Conservation (phyloP, 1,284 basidiomycete species). For the Cryptococcus maquisensis region DNA sequence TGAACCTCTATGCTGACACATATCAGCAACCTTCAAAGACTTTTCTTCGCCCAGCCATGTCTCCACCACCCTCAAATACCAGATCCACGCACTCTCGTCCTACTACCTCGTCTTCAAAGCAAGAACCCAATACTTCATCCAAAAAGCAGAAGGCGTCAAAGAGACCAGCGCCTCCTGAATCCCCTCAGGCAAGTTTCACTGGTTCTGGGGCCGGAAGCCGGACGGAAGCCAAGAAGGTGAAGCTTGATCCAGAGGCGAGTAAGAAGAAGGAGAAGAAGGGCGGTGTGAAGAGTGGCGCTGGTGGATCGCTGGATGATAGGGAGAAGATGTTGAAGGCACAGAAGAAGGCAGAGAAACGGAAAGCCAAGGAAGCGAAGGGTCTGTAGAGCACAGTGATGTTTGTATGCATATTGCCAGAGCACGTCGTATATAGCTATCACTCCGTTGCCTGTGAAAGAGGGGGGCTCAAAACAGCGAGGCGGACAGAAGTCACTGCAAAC, state of each 20-base stretch:
- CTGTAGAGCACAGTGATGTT: not conserved
- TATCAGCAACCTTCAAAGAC: not conserved
- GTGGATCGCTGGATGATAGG: constrained; percentile 11
- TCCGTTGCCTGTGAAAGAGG: too few relatives aligned
- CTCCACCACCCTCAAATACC: constrained; percentile 4
- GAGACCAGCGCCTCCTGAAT: too few relatives aligned
- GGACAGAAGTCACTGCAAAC: too few relatives aligned
- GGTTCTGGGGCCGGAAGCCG: not conserved
- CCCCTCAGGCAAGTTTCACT: too few relatives aligned
- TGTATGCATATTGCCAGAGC: too few relatives aligned
- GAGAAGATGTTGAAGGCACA: constrained; percentile 13
- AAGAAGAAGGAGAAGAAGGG: not conserved
- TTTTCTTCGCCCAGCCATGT: constrained; percentile 8
- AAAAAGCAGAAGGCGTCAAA: too few relatives aligned
- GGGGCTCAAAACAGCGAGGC: too few relatives aligned
- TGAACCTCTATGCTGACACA: not conserved
- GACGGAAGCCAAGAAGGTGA: not conserved
- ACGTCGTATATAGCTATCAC: too few relatives aligned
- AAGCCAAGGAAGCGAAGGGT: constrained; percentile 3
- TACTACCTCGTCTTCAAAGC: not conserved
- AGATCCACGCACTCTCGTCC: not conserved
- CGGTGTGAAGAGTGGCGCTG: not conserved
- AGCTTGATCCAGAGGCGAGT: not conserved
- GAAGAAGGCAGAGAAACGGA: constrained; percentile 15
- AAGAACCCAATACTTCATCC: too few relatives aligned